Conservation (phyloP, 306 rosid species). For the Cucurbita maxima region DNA sequence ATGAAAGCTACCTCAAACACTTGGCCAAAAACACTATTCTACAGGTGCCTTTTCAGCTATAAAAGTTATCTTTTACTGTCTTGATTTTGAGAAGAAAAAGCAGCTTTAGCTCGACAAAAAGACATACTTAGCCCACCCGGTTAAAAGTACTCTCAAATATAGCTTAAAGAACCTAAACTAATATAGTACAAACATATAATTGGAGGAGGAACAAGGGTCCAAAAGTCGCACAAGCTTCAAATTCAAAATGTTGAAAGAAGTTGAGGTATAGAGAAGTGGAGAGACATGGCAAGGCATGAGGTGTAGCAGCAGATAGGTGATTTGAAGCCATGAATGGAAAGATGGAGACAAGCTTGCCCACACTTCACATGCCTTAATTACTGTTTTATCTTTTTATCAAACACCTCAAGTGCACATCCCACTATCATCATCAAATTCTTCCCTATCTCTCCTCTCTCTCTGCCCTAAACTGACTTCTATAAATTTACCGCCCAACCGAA, state of each 20-base stretch:
- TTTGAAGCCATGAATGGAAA: slow-evolving; percentile 30
- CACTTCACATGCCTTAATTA: slow-evolving; percentile 24
- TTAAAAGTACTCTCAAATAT: neutral
- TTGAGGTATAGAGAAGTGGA: neutral
- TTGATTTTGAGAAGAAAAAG: no score
- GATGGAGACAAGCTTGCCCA: slow-evolving; percentile 24
- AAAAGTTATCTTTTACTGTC: no score
- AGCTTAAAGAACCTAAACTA: neutral
- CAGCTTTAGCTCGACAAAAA: neutral
- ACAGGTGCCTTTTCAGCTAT: neutral
- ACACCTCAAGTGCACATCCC: slow-evolving; percentile 40
- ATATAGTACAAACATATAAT: neutral
- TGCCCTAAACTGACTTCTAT: neutral
- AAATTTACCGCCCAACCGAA: neutral
- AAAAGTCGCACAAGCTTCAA: neutral
- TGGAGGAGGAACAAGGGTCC: neutral
- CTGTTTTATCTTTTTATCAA: slow-evolving; percentile 16
- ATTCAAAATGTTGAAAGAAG: neutral
- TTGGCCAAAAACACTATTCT: neutral
- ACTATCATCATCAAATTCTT: slow-evolving; percentile 16
- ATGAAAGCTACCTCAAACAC: neutral
- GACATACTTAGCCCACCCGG: no score
- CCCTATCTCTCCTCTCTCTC: neutral
- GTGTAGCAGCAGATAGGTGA: slow-evolving; percentile 16
- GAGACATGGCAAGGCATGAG: slow-evolving; percentile 7